phyloP scores from a whole-genome alignment of 164 flowering plant species.

The Kalanchoe fedtschenkoi region DNA sequence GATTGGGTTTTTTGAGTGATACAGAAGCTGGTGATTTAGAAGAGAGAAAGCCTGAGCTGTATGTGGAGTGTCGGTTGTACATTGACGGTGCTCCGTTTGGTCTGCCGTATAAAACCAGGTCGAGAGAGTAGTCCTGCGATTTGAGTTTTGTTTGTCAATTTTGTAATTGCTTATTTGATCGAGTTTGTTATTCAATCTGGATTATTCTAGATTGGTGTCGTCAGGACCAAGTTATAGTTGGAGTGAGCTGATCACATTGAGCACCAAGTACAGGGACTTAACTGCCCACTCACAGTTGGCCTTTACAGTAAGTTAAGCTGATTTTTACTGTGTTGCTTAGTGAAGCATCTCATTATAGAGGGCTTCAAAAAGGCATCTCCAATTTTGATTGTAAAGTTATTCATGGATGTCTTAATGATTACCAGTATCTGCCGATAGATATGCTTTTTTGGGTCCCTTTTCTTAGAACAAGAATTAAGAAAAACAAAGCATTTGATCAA shows the following conservation, averaged over 20 bases:
- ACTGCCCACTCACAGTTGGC: slow-evolving; percentile 85
- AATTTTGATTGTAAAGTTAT: not conserved
- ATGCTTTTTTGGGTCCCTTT: too few relatives aligned
- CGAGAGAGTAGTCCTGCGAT: not conserved
- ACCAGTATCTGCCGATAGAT: not conserved
- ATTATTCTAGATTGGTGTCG: slow-evolving; percentile 57
- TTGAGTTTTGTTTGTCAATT: not conserved
- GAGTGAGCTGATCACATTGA: slow-evolving; percentile 81
- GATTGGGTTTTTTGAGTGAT: slow-evolving; percentile 2
- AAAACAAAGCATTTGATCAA: not conserved
- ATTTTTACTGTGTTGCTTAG: not conserved
- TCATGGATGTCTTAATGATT: not conserved
- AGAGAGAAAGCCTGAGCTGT: slow-evolving; percentile 69
- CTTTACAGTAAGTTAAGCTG: slow-evolving; percentile 50
- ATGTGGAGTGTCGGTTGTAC: slow-evolving; percentile 71
- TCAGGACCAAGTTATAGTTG: slow-evolving; percentile 73
- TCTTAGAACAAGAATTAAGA: not conserved
- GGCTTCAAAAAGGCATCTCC: not conserved
- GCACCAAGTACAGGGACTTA: slow-evolving; percentile 89
- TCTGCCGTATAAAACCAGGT: slow-evolving; percentile 88
- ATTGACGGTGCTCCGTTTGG: slow-evolving; percentile 94
- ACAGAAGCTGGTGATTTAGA: slow-evolving; percentile 45
- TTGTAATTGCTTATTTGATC: not conserved
- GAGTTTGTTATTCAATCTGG: not conserved
- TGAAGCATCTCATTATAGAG: not conserved